A percentile compares a stretch with the other conserved stretches of the same genome.
phyloP scores from a whole-genome alignment of 2,329 filamentous ascomycete genomes.

The Amylocarpus encephaloides region DNA sequence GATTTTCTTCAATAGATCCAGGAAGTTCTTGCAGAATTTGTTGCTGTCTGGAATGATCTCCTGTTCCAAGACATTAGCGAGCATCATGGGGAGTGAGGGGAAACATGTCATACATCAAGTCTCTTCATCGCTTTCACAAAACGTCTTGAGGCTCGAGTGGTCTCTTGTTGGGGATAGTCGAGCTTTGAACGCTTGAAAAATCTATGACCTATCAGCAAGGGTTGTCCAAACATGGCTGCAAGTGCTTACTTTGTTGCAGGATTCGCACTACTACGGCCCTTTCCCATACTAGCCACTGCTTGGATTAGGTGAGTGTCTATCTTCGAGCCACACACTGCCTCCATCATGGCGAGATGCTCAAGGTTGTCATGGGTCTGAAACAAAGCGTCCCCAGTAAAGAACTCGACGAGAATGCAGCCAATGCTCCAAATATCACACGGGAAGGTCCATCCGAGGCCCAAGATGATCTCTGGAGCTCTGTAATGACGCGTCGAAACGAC shows the following conservation, averaged over 20 bases:
- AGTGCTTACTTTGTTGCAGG: constrained; percentile 55
- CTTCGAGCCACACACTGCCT: constrained; percentile 54
- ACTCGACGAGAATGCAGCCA: constrained; percentile 65
- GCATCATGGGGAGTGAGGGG: background rate
- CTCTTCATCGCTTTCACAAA: constrained; percentile 70
- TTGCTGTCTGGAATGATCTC: constrained; percentile 58
- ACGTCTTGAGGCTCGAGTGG: constrained; percentile 55
- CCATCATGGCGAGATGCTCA: constrained; percentile 72
- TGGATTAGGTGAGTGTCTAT: constrained; percentile 55
- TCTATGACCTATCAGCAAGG: constrained; percentile 37
- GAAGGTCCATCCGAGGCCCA: constrained; percentile 65
- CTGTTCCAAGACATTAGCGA: constrained; percentile 35
- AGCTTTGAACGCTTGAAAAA: constrained; percentile 62
- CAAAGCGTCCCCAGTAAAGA: constrained; percentile 64
- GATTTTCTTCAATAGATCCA: constrained; percentile 59
- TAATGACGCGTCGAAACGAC: constrained; percentile 67
- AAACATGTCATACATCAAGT: constrained; percentile 44
- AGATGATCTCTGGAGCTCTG: constrained; percentile 63
- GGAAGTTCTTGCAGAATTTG: constrained; percentile 54
- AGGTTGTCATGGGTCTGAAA: constrained; percentile 70
- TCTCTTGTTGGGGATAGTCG: constrained; percentile 59
- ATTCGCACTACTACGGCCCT: constrained; percentile 48
- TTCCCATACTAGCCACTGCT: constrained; percentile 49
- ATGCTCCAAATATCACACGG: constrained; percentile 72
- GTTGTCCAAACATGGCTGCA: background rate